Conservation (phyloP, 2,329 filamentous ascomycete species). For the Hypoxylon sp. region DNA sequence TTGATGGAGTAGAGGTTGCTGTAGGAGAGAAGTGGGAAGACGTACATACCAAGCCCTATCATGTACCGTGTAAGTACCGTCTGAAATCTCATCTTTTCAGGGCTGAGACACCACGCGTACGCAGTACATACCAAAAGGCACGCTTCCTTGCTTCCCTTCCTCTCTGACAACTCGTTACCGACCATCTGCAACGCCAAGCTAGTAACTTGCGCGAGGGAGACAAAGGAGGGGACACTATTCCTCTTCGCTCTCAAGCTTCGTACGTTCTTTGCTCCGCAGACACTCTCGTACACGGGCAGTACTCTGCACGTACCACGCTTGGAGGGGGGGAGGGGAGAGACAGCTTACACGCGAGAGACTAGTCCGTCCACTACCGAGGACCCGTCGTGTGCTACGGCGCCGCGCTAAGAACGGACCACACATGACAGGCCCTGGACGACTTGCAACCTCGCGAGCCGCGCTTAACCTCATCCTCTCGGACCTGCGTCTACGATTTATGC, state of each 20-base stretch:
- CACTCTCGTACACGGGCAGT: background rate
- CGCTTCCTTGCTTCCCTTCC: conserved; percentile 13
- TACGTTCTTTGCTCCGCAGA: background rate
- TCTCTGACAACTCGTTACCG: too few species aligned
- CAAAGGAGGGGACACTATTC: background rate
- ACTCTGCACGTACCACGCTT: conserved; percentile 1
- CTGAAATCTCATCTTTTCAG: conserved; percentile 10
- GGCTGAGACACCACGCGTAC: conserved; percentile 22
- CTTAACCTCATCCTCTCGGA: conserved; percentile 53
- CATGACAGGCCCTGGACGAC: conserved; percentile 18
- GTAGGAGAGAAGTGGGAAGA: background rate
- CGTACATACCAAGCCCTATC: background rate
- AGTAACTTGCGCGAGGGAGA: background rate
- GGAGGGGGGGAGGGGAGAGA: too few species aligned
- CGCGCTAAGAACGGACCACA: conserved; percentile 29
- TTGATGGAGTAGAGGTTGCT: background rate
- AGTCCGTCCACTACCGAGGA: conserved; percentile 18
- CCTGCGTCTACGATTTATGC: conserved; percentile 51
- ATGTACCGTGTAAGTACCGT: background rate
- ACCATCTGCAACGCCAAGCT: conserved; percentile 15
- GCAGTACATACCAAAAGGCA: too few species aligned
- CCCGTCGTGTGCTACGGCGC: conserved; percentile 20
- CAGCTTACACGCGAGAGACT: conserved; percentile 3
- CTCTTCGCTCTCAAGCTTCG: background rate
- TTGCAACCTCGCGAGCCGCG: conserved; percentile 41